Evolutionary conservation across 2,329 filamentous ascomycete species (phyloP).

Genomic region (Neonectria punicea): DNA sequence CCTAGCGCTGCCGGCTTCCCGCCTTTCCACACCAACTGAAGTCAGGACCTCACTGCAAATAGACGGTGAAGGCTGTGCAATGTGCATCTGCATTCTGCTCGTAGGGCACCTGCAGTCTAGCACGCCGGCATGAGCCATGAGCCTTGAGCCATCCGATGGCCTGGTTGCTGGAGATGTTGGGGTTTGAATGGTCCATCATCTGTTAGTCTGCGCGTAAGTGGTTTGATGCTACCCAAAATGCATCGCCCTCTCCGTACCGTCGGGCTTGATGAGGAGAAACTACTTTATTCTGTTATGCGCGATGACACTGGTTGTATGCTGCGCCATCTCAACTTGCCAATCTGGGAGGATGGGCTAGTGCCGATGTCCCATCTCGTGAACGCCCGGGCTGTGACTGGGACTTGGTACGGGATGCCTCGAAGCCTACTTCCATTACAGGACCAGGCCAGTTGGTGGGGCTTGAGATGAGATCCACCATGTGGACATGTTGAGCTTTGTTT

Average conservation of each 20-base stretch:
- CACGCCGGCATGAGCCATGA: neutral
- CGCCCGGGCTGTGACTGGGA: neutral
- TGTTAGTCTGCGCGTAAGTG: neutral
- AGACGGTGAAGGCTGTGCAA: constrained; percentile 35
- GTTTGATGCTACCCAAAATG: constrained; percentile 11
- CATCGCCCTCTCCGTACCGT: constrained; percentile 7
- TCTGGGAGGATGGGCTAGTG: constrained; percentile 16
- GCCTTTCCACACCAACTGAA: constrained; percentile 36
- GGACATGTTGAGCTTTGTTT: constrained; percentile 8
- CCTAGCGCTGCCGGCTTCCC: constrained; percentile 42
- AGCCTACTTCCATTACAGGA: neutral
- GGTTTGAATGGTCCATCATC: neutral
- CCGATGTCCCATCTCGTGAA: constrained; percentile 6
- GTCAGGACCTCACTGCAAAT: constrained; percentile 26
- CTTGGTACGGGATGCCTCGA: constrained; percentile 2
- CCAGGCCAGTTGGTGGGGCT: neutral
- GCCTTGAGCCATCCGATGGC: constrained; percentile 19
- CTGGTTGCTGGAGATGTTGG: constrained; percentile 14
- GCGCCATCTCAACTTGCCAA: constrained; percentile 14
- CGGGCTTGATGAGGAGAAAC: constrained; percentile 8
- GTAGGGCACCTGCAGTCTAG: neutral
- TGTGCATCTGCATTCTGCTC: constrained; percentile 12
- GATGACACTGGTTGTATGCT: neutral
- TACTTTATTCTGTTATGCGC: neutral
- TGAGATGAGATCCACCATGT: constrained; percentile 23